Percentiles rank a stretch among this genome's conserved stretches.
Conservation (phyloP, 2,329 filamentous ascomycete genomes). For the Pezicula neosporulosa region DNA sequence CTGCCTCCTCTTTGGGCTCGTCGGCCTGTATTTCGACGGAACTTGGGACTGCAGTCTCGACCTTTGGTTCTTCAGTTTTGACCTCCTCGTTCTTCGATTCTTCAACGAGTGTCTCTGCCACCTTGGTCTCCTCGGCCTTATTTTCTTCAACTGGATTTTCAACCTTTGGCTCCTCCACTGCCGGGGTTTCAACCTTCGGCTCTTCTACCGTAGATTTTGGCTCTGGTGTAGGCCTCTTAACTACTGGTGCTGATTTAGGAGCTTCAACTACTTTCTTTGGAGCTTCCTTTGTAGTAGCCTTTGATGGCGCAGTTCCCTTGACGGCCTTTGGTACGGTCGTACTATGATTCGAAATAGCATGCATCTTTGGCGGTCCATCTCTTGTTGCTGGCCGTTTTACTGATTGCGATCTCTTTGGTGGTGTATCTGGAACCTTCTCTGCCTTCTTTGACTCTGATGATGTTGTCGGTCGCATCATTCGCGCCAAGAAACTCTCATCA, state of each 20-base stretch:
- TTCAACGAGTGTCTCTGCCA: conserved; percentile 2
- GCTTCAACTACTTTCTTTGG: conserved; percentile 5
- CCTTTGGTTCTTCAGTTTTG: background rate
- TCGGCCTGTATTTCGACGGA: conserved; percentile 4
- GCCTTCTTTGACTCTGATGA: conserved; percentile 64
- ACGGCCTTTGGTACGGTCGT: conserved; percentile 5
- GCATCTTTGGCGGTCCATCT: conserved; percentile 20
- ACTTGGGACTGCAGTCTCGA: background rate
- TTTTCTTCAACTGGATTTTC: background rate
- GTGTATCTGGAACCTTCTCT: conserved; percentile 54
- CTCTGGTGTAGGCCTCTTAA: conserved; percentile 2
- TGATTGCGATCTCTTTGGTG: conserved; percentile 28
- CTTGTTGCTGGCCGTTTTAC: conserved; percentile 20
- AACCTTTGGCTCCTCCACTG: background rate
- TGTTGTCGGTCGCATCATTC: conserved; percentile 77
- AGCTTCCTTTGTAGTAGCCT: conserved; percentile 7
- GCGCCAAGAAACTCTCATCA: conserved; percentile 71
- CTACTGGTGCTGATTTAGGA: background rate
- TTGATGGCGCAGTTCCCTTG: conserved; percentile 9
- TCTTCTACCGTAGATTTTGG: background rate
- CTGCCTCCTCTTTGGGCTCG: conserved; percentile 12
- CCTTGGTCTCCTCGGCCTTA: conserved; percentile 1
- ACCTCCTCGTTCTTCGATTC: conserved; percentile 1
- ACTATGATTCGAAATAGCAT: conserved; percentile 3
- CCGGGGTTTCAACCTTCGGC: background rate